A percentile compares a stretch with the other conserved stretches of the same genome.
These are phyloP conservation scores for Zanthoxylum bungeanum DNA, from an alignment of 345 rosid genomes.

Conservation along the genomic window DNA sequence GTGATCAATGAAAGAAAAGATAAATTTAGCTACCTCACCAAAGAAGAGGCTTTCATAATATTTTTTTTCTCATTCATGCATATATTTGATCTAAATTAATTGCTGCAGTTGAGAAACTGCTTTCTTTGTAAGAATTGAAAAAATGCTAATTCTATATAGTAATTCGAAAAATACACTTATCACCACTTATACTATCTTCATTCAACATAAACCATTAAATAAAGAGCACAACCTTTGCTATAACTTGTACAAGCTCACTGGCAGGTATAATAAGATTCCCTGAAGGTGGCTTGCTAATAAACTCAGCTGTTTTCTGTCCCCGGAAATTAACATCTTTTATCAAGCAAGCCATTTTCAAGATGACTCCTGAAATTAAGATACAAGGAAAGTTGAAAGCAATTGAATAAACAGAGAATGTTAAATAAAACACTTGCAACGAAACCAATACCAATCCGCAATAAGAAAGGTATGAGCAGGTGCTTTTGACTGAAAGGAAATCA, in stretches of 20 bases:
- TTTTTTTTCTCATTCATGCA: constrained; percentile 1
- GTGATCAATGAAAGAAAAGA: neutral
- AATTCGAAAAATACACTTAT: neutral
- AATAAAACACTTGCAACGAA: neutral
- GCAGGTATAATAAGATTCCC: constrained; percentile 69
- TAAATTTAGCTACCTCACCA: neutral
- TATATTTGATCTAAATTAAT: constrained; percentile 6
- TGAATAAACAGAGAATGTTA: neutral
- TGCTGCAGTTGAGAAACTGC: neutral
- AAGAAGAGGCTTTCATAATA: neutral
- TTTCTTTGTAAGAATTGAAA: neutral
- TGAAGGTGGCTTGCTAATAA: constrained; percentile 62
- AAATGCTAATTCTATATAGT: neutral
- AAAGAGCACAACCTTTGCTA: constrained; percentile 66
- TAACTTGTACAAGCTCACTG: constrained; percentile 84
- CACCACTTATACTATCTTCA: constrained; percentile 7
- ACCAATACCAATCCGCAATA: constrained; percentile 6
- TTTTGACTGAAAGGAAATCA: constrained; percentile 9
- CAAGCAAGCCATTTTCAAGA: constrained; percentile 89
- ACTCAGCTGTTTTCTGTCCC: constrained; percentile 58
- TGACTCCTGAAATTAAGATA: constrained; percentile 53
- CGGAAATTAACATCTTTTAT: constrained; percentile 51
- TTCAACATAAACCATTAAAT: constrained; percentile 12
- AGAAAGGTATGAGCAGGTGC: neutral
- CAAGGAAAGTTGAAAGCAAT: constrained; percentile 18